phyloP scores from a whole-genome alignment of 495 filamentous ascomycete species.

The Lasiosphaeria miniovina region DNA sequence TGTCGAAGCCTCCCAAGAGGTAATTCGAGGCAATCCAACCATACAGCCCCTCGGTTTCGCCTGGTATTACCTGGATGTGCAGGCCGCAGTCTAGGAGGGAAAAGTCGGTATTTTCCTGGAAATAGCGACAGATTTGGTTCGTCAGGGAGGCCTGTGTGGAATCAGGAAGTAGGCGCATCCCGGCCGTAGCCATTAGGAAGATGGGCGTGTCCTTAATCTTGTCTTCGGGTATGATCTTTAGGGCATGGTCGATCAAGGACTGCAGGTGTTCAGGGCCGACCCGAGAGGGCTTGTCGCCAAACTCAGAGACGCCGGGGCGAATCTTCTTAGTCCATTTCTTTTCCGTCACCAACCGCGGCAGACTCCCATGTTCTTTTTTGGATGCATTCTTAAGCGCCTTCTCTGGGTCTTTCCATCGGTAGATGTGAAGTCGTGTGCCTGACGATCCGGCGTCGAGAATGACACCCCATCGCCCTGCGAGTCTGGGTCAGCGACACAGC shows the following conservation, averaged over 20 bases:
- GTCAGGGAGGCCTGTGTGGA: conserved; percentile 67
- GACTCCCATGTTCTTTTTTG: conserved; percentile 57
- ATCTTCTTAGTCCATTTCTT: conserved; percentile 93
- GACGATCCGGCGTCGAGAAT: conserved; percentile 64
- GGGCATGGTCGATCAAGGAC: conserved; percentile 76
- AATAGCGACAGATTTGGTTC: conserved; percentile 77
- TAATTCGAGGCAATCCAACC: conserved; percentile 99
- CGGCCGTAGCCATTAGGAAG: conserved; percentile 94
- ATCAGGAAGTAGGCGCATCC: conserved; percentile 84
- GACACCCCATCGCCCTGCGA: conserved; percentile 54
- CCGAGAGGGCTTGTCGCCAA: conserved; percentile 68
- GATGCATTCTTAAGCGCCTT: conserved; percentile 62
- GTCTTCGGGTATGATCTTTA: conserved; percentile 72
- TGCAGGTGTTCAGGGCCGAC: conserved; percentile 82
- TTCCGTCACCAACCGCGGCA: conserved; percentile 79
- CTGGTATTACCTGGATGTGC: conserved; percentile 92
- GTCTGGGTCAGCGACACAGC: conserved; percentile 11
- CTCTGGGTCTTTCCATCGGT: conserved; percentile 79
- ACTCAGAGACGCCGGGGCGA: conserved; percentile 86
- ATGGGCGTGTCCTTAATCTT: conserved; percentile 82
- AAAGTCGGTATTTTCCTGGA: conserved; percentile 75
- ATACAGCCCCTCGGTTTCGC: conserved; percentile 96
- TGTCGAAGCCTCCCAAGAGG: conserved; percentile 86
- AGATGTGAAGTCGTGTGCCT: conserved; percentile 90
- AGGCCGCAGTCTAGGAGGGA: conserved; percentile 82